Evolutionary conservation across 1,139 yeast species (phyloP).

Genomic region (Suhomyces ambrosiae): DNA sequence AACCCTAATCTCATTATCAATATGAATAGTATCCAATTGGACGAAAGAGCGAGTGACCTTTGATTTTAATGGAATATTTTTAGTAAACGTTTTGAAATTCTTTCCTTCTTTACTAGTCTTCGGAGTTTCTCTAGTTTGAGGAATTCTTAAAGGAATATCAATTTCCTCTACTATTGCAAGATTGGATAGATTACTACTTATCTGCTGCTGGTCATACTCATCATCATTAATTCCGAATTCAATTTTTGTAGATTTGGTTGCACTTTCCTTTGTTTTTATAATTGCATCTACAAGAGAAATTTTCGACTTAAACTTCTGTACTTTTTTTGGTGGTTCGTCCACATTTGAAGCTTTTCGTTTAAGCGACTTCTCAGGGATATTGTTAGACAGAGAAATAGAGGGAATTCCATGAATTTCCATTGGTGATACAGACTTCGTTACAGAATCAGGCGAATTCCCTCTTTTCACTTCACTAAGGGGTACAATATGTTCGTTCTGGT

Average conservation of each 20-base stretch:
- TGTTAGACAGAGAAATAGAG: too few relatives aligned
- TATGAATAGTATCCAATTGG: constrained; percentile 23
- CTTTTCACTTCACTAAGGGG: too few relatives aligned
- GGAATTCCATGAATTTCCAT: not conserved
- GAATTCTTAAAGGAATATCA: constrained; percentile 23
- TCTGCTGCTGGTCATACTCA: constrained; percentile 12
- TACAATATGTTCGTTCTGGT: too few relatives aligned
- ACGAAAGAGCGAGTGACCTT: constrained; percentile 30
- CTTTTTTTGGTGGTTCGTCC: not conserved
- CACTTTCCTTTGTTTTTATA: constrained; percentile 31
- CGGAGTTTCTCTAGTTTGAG: constrained; percentile 2
- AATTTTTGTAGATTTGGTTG: constrained; percentile 26
- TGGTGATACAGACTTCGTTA: too few relatives aligned
- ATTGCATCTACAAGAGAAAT: constrained; percentile 39
- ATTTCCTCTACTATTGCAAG: constrained; percentile 42
- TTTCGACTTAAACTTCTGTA: constrained; percentile 21
- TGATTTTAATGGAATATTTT: constrained; percentile 26
- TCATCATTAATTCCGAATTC: constrained; percentile 31
- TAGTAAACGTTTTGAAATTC: constrained; percentile 42
- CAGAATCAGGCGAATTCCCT: too few relatives aligned
- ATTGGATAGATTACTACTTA: constrained; percentile 18
- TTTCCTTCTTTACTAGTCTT: constrained; percentile 24
- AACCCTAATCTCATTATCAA: constrained; percentile 19
- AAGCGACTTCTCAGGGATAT: not conserved
- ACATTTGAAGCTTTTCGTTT: constrained; percentile 4